Base-by-base conservation (phyloP, 805 yeast species). In the Wickerhamiella hasegawae region DNA sequence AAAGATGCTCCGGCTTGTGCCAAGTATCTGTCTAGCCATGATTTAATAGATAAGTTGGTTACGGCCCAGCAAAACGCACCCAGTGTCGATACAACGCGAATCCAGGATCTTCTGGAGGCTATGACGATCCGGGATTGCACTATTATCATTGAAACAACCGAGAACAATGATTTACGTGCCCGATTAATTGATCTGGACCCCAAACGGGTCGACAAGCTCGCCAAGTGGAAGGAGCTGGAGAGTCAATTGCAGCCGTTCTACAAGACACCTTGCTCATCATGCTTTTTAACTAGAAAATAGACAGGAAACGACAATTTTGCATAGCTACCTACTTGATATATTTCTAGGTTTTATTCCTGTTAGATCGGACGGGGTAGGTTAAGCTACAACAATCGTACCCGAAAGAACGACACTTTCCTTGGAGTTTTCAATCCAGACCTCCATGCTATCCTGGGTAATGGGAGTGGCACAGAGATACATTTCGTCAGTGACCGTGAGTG, bases 91-190 rank as follows among this genome's bases (percentile, higher is more conserved):
- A 16, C 26, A 25, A 37, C 6, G 41, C 47, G 4, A 60, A 58
- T 36, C 63, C 65, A 3, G 57, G 57, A 54, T 31, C 51, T 69
- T 29, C 53, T 63, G 10, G 43, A 63, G 21, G 65, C 68, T 4
- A 72, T 72, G 77, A 59, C 76, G 1, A 49, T 65, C 22, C 56
- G 79, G 24, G 79, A 72, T 47, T 72, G 72, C 19, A 71, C 76
- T 0, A 45, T 73, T 14, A 63, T 71, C 34, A 42, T 70, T 14
- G 63, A 64, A 34, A 34, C 52, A 51, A 38, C 19, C 18, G 32
- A 32, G 14, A 38, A 42, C 3, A 49, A 45, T 11, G 47, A 42
- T 27, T 59, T 48, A 33, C 49, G 63, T 8, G 56, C 66, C 23
- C 57, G 57, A 41, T 49, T 71, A 15, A 68, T 66, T 37, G 77